A percentile compares a stretch with the other conserved stretches of the same genome.
Conservation (phyloP, 2,329 filamentous ascomycete species). For the Talaromyces sp. region DNA sequence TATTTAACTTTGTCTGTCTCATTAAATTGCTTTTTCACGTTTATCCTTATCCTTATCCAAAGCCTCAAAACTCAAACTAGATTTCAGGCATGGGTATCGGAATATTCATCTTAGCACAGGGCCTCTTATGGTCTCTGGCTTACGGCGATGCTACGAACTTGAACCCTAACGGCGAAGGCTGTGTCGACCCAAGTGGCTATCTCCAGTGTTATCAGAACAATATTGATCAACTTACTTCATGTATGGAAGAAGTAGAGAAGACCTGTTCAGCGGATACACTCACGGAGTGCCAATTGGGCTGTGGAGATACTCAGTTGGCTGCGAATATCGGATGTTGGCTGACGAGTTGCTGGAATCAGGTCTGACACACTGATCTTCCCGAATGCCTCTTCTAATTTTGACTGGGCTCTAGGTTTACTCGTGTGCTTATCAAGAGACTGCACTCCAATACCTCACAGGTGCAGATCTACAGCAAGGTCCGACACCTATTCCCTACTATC, state of each 20-base stretch:
- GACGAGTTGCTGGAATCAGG: slow-evolving; percentile 1
- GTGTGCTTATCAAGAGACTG: neutral
- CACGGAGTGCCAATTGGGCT: neutral
- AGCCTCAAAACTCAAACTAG: neutral
- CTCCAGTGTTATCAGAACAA: slow-evolving; percentile 19
- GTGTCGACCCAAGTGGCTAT: slow-evolving; percentile 19
- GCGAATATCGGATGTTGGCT: neutral
- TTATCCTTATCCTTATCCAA: neutral
- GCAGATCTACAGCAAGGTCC: neutral
- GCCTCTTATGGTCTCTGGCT: slow-evolving; percentile 12
- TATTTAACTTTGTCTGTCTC: neutral
- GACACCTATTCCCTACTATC: neutral
- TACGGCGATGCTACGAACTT: slow-evolving; percentile 15
- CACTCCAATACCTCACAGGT: neutral
- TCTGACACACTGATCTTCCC: neutral
- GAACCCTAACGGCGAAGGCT: slow-evolving; percentile 18
- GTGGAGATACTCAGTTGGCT: neutral
- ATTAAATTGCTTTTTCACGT: neutral
- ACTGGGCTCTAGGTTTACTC: neutral
- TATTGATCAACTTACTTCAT: slow-evolving; percentile 1
- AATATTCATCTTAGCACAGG: neutral
- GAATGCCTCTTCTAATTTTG: neutral
- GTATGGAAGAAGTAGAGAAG: neutral
- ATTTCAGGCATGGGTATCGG: neutral
- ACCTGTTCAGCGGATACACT: neutral